These are phyloP conservation scores for Penicillium glabrum DNA, from an alignment of 2,329 filamentous ascomycete genomes.

Conservation along the genomic window DNA sequence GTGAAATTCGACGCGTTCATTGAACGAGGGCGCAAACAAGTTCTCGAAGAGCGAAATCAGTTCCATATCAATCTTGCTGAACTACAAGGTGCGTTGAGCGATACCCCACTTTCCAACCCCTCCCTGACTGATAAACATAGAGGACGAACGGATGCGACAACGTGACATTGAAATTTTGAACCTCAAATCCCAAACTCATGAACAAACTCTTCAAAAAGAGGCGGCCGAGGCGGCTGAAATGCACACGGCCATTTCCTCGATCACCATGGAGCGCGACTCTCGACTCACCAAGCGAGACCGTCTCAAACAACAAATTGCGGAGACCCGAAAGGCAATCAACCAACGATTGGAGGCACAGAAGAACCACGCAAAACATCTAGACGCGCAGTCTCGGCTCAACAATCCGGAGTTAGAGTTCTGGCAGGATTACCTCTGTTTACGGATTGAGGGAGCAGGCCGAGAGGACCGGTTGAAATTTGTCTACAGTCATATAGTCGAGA, in stretches of 20 bases:
- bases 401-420: constrained; percentile 93
- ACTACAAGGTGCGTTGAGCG: constrained; percentile 68
- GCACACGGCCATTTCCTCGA: constrained; percentile 58
- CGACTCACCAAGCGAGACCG: constrained; percentile 56
- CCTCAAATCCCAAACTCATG: constrained; percentile 56
- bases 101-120: background rate
- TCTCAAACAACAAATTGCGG: constrained; percentile 56
- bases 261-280: constrained; percentile 57
- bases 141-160: constrained; percentile 87
- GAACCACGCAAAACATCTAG: constrained; percentile 65
- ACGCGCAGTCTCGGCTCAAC: constrained; percentile 84
- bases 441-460: constrained; percentile 83
- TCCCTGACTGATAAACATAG: constrained; percentile 46
- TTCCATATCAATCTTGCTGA: constrained; percentile 90
- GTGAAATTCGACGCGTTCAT: constrained; percentile 91
- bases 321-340: constrained; percentile 48
- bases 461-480: constrained; percentile 87
- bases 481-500: constrained; percentile 82
- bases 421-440: constrained; percentile 84
- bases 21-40: constrained; percentile 82
- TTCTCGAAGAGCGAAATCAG: constrained; percentile 89
- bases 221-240: constrained; percentile 63
- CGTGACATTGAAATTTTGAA: constrained; percentile 78
- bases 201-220: constrained; percentile 59
- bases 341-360: constrained; percentile 48